These are phyloP conservation scores for Trichophyton simii DNA, from an alignment of 2,329 filamentous ascomycete genomes.

Conservation along the genomic window DNA sequence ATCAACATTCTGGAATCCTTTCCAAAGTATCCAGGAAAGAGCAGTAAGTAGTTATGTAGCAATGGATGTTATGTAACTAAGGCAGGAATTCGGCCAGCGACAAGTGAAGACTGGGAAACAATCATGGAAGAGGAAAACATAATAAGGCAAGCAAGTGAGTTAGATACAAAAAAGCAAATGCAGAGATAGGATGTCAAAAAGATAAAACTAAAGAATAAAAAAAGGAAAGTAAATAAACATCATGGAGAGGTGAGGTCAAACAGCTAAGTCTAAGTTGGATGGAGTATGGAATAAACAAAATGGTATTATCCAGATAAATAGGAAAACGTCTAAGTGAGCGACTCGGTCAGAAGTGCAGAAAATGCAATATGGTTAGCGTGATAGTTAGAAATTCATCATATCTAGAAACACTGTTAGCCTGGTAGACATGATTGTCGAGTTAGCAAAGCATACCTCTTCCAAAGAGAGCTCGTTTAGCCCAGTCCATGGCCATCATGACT, in stretches of 20 bases:
- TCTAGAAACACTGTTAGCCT: constrained; percentile 23
- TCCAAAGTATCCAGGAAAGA: too few relatives aligned
- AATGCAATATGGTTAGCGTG: background rate
- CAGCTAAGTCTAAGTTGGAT: background rate
- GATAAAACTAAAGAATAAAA: background rate
- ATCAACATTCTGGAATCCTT: too few relatives aligned
- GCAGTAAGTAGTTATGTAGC: background rate
- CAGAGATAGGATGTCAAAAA: background rate
- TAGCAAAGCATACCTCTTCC: constrained; percentile 58
- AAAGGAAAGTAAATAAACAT: background rate
- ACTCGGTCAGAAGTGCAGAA: background rate
- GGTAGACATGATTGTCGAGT: background rate
- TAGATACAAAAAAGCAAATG: background rate
- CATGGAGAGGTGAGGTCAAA: background rate
- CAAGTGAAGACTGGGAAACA: background rate
- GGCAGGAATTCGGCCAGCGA: background rate
- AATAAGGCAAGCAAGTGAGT: background rate
- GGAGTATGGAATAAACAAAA: background rate
- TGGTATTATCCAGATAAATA: background rate
- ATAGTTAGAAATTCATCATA: constrained; percentile 40
- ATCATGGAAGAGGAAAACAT: background rate
- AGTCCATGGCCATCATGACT: constrained; percentile 89
- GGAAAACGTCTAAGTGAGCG: background rate
- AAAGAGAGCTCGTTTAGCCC: constrained; percentile 92
- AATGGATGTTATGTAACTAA: background rate